Conservation (phyloP, 176 grass and related monocot species). For the Phoenix dactylifera region DNA sequence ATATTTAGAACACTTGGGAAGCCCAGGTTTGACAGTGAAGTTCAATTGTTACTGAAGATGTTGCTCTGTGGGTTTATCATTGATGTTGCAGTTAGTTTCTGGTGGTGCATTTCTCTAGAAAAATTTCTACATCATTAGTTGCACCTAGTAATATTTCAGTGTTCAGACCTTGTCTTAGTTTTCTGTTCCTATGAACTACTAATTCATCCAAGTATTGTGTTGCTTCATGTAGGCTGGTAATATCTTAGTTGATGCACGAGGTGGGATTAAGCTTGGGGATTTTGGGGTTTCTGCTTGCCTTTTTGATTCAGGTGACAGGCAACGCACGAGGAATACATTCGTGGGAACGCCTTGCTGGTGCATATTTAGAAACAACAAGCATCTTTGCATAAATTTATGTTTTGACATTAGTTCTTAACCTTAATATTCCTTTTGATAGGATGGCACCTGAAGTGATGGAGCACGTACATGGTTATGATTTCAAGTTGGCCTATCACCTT, state of each 20-base stretch:
- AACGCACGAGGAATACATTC: constrained; percentile 84
- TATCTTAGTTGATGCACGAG: constrained; percentile 71
- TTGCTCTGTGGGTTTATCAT: too few relatives aligned
- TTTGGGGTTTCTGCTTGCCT: constrained; percentile 98
- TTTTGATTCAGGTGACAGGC: constrained; percentile 86
- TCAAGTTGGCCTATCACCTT: constrained; percentile 51
- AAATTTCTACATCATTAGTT: too few relatives aligned
- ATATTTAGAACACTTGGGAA: too few relatives aligned
- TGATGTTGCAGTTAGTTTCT: too few relatives aligned
- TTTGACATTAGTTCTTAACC: background rate
- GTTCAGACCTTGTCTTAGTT: too few relatives aligned
- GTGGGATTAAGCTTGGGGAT: constrained; percentile 86
- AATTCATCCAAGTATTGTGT: background rate
- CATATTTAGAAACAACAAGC: background rate
- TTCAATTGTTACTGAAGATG: too few relatives aligned
- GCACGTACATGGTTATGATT: constrained; percentile 90
- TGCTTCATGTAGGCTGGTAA: constrained; percentile 72
- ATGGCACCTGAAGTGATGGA: constrained; percentile 98
- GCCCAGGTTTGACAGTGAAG: too few relatives aligned
- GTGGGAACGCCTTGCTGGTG: constrained; percentile 98
- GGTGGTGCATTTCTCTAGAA: too few relatives aligned
- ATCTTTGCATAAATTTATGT: background rate
- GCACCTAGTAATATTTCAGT: too few relatives aligned
- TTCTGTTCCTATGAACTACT: background rate
- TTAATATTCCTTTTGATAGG: constrained; percentile 25